A percentile compares a stretch with the other conserved stretches of the same genome.
These are phyloP conservation scores for Jackrogersella minutella DNA, from an alignment of 495 filamentous ascomycete genomes.

Conservation along the genomic window DNA sequence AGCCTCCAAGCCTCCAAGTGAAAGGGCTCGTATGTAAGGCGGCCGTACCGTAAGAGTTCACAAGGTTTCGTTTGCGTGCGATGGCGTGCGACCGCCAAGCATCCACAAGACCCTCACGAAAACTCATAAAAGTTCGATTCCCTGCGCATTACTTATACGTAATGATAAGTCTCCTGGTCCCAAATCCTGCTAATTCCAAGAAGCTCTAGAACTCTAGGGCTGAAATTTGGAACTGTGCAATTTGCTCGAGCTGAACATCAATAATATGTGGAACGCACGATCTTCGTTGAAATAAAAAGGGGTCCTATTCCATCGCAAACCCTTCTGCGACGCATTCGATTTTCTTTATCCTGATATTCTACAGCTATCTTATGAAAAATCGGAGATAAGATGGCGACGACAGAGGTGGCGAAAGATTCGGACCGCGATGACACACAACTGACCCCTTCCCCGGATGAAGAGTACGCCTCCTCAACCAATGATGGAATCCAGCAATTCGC, in stretches of 20 bases:
- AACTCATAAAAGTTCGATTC: slow-evolving; percentile 8
- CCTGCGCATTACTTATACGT: slow-evolving; percentile 28
- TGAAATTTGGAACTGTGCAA: not conserved
- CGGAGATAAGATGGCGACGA: slow-evolving; percentile 21
- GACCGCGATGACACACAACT: slow-evolving; percentile 30
- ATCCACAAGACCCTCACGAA: slow-evolving; percentile 30
- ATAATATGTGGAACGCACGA: slow-evolving; percentile 28
- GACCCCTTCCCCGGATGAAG: slow-evolving; percentile 16
- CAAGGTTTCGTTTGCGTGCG: slow-evolving; percentile 42
- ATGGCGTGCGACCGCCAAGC: slow-evolving; percentile 43
- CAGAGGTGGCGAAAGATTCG: slow-evolving; percentile 26
- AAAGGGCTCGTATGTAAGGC: no score
- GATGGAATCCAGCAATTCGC: slow-evolving; percentile 53
- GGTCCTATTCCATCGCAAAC: not conserved
- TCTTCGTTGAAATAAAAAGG: slow-evolving; percentile 14
- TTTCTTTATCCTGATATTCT: slow-evolving; percentile 2
- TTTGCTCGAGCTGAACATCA: slow-evolving; percentile 1
- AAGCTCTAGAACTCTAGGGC: slow-evolving; percentile 23
- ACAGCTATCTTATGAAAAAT: not conserved
- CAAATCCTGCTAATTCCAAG: slow-evolving; percentile 15
- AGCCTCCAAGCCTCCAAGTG: no score
- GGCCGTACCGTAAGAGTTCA: slow-evolving; percentile 22
- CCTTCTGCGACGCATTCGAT: not conserved
- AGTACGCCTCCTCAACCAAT: slow-evolving; percentile 34
- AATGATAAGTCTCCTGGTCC: slow-evolving; percentile 20